Evolutionary conservation across 2,329 filamentous ascomycete species (phyloP).

Genomic region (Fusarium ramigenum): DNA sequence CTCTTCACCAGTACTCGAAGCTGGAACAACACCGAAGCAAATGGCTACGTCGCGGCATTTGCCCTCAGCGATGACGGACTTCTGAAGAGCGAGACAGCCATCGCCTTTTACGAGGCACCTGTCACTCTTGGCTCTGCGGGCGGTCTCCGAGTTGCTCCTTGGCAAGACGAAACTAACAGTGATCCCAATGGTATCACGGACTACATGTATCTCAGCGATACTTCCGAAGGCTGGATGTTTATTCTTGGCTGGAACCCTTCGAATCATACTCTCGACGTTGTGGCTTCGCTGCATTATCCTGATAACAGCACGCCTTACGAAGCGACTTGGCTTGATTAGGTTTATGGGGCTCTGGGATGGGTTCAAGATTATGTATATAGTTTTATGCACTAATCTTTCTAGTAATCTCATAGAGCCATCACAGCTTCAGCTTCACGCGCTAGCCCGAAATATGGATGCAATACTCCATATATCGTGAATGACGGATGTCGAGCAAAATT

Average conservation of each 20-base stretch:
- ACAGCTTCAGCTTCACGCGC: not conserved
- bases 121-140: slow-evolving; percentile 2
- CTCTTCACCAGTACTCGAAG: not conserved
- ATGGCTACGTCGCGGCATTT: not conserved
- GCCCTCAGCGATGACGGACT: not conserved
- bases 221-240: not conserved
- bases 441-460: not conserved
- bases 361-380: no score
- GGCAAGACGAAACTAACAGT: not conserved
- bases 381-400: not conserved
- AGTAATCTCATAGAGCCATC: not conserved
- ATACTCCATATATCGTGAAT: not conserved
- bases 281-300: not conserved
- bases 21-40: slow-evolving; percentile 4
- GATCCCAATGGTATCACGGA: not conserved
- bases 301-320: not conserved
- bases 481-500: not conserved
- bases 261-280: not conserved
- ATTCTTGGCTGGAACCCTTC: not conserved
- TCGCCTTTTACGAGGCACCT: not conserved
- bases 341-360: not conserved
- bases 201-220: slow-evolving; percentile 4
- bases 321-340: slow-evolving; percentile 1
- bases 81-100: not conserved
- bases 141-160: not conserved